Evolutionary conservation across 805 yeast genomes (phyloP), one percentile per base, ranked within the genome.

Genomic region (Candida adriatica): DNA sequence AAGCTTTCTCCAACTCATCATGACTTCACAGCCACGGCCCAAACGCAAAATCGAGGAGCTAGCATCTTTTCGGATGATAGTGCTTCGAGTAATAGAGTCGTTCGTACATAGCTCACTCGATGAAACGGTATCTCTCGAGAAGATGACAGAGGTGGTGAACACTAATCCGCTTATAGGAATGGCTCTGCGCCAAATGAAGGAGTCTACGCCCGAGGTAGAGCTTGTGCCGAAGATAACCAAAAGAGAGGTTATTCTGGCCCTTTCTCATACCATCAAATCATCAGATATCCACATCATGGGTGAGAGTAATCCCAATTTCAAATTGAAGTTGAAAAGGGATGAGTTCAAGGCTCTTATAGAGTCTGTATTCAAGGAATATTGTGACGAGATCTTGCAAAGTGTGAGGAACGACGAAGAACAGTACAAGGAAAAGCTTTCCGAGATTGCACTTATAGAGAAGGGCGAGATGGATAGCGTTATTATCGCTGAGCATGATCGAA

Each of bases 21-120:
- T n/a, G n/a, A n/a, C n/a, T n/a, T n/a, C n/a, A n/a, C n/a, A n/a
- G n/a, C n/a, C n/a, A n/a, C n/a, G n/a, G n/a, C 18, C 15, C 8
- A 18, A 22, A 11, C 9, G 11, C 24, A 29, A 33, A 11, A 32
- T 33, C 18, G 24, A 30, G 20, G 37, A 40, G 4, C 40, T 41
- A 4, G 35, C 35, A 3, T 35, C 48, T 2, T 51, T 51, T 38
- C 38, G 37, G 3, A 35, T 51, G 18, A 36, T 48, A 2, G 50
- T 49, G 5, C 38, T 51, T n/a, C 31, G 49, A 2, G 53, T 46
- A 9, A 43, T 51, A 11, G 54, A 43, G 29, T 35, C 48, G 7
- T 43, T 49, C 23, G 51, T 50, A 4, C 38, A 40, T 23, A 38
- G 39, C 20, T 41, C 51, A 6, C 25, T 48, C 3, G 49, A 48